Percentiles rank a stretch among this genome's conserved stretches.
These are phyloP conservation scores for Oldenlandia corymbosa DNA, from an alignment of 257 asterid genomes.

Conservation along the genomic window DNA sequence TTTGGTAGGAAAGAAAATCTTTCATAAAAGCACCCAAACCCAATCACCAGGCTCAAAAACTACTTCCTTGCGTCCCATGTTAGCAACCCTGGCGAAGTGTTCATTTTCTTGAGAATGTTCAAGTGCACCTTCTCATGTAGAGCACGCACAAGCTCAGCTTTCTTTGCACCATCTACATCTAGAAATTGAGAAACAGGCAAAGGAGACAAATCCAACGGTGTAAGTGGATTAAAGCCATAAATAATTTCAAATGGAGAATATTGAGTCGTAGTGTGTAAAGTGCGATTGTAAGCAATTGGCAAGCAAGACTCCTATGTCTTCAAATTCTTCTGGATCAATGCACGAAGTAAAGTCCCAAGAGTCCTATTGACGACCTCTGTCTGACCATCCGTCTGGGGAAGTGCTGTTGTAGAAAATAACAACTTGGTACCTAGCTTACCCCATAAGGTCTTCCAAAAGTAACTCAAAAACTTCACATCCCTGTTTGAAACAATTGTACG, in stretches of 20 bases:
- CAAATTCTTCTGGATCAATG: neutral
- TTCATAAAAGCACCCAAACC: neutral
- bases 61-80: neutral
- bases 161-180: neutral
- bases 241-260: neutral
- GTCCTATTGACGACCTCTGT: neutral
- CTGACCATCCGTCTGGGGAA: too few species aligned
- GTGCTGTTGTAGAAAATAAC: too few species aligned
- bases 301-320: too few species aligned
- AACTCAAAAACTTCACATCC: neutral
- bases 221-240: too few species aligned
- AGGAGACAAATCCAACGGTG: neutral
- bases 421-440: too few species aligned
- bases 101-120: neutral
- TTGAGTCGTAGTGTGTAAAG: neutral
- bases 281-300: neutral
- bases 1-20: neutral
- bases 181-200: neutral
- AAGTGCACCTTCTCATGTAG: neutral
- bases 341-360: neutral
- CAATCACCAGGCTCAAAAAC: neutral
- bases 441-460: neutral
- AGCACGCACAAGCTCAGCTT: neutral
- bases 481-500: neutral
- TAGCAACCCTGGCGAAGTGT: neutral